A percentile compares a stretch with the other conserved stretches of the same genome.
Evolutionary conservation across 139 green algal species (phyloP).

Genomic region (Auxenochlorella pyrenoidosa): DNA sequence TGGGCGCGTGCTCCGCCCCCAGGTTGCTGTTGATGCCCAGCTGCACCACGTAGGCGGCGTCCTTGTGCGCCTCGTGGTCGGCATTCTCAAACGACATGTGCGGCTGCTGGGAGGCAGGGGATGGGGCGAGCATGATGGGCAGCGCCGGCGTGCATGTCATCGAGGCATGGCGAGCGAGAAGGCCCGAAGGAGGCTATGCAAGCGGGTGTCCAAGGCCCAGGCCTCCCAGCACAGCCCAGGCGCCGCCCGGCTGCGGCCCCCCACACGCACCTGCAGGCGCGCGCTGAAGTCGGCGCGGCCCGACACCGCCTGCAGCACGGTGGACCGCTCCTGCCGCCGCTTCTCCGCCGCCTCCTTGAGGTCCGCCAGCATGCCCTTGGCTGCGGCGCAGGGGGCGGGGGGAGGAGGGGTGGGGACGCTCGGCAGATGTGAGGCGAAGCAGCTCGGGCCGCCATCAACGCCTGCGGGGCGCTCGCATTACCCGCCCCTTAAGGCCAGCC

Average conservation of each 20-base stretch:
- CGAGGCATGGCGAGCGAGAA: not conserved
- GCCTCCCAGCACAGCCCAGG: not conserved
- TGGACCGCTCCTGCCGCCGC: slow-evolving; percentile 57
- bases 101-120: not conserved
- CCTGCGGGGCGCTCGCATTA: too few species aligned
- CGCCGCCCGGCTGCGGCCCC: not conserved
- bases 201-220: not conserved
- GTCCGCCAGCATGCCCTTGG: slow-evolving; percentile 90
- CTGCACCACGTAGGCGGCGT: slow-evolving; percentile 40
- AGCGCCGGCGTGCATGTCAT: too few species aligned
- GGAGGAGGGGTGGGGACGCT: too few species aligned
- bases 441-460: too few species aligned
- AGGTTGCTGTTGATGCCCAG: slow-evolving; percentile 50
- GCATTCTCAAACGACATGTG: slow-evolving; percentile 84
- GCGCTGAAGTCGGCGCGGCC: slow-evolving; percentile 46
- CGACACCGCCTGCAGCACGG: slow-evolving; percentile 44
- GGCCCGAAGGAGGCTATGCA: not conserved
- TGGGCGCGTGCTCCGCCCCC: slow-evolving; percentile 33
- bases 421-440: too few species aligned
- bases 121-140: not conserved
- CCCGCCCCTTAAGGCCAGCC: too few species aligned
- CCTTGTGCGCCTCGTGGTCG: slow-evolving; percentile 57
- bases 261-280: slow-evolving; percentile 4
- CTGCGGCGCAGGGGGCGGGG: not conserved
- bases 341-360: slow-evolving; percentile 90